Conservation (phyloP, 139 green algal species). For the Chlorella sp. region DNA sequence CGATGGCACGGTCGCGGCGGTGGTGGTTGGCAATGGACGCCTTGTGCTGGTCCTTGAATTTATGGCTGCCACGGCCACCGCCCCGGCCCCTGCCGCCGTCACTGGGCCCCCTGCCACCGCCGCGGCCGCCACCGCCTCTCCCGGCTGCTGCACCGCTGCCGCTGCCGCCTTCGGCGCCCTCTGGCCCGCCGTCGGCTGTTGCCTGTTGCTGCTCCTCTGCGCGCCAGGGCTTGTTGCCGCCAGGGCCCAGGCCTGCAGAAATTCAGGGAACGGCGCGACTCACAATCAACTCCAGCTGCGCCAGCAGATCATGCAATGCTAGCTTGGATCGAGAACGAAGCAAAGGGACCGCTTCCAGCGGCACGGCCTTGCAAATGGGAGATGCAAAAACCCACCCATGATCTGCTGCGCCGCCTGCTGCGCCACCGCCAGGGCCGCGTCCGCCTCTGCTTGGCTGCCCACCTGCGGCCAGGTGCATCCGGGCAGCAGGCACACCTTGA, state of each 20-base stretch:
- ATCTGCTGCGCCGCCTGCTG: conserved; percentile 62
- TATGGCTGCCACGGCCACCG: conserved; percentile 27
- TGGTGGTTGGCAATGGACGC: conserved; percentile 80
- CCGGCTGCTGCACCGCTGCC: background rate
- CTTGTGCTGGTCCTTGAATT: conserved; percentile 83
- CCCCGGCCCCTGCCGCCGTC: conserved; percentile 6
- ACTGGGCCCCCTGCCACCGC: background rate
- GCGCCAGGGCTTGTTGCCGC: conserved; percentile 59
- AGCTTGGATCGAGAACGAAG: too few species aligned
- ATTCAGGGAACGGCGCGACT: too few species aligned
- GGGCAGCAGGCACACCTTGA: too few species aligned
- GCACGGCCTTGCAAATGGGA: too few species aligned
- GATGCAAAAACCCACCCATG: conserved; percentile 29
- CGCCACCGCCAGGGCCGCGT: conserved; percentile 51
- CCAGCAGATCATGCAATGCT: too few species aligned
- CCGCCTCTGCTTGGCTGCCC: conserved; percentile 51
- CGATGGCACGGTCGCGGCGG: conserved; percentile 72
- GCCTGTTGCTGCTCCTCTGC: conserved; percentile 5
- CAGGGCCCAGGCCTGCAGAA: conserved; percentile 61
- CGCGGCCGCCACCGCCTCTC: background rate
- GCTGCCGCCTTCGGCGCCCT: background rate
- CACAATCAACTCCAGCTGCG: too few species aligned
- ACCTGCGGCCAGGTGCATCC: conserved; percentile 29
- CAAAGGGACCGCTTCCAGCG: too few species aligned
- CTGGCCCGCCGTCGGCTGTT: background rate